Conservation (phyloP, 2,329 filamentous ascomycete species). For the Cordyceps pruinosa region DNA sequence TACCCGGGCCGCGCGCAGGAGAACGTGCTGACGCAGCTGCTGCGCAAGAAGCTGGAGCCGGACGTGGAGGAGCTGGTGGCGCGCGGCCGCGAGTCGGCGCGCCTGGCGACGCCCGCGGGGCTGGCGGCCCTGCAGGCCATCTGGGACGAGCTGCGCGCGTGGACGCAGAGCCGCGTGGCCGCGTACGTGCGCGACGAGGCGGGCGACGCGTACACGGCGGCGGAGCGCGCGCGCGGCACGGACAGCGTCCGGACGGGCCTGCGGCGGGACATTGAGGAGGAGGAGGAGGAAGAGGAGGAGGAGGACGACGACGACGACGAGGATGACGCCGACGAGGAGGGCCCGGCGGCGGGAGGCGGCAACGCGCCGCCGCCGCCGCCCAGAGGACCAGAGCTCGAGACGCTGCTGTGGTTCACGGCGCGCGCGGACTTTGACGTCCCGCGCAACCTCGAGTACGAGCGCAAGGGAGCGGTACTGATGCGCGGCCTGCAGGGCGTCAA, state of each 20-base stretch:
- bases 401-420: constrained; percentile 39
- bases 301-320: constrained; percentile 51
- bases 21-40: constrained; percentile 57
- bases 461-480: constrained; percentile 25
- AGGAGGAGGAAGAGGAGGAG: constrained; percentile 49
- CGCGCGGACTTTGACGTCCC: constrained; percentile 40
- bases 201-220: constrained; percentile 61
- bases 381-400: constrained; percentile 37
- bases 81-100: constrained; percentile 47
- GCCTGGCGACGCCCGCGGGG: constrained; percentile 36
- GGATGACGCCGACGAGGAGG: constrained; percentile 46
- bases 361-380: constrained; percentile 20
- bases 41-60: constrained; percentile 80
- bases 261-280: constrained; percentile 45
- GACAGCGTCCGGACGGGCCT: constrained; percentile 69
- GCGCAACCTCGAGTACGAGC: constrained; percentile 36
- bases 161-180: constrained; percentile 34
- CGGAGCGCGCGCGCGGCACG: constrained; percentile 59
- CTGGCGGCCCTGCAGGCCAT: constrained; percentile 42
- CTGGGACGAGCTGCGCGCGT: constrained; percentile 44
- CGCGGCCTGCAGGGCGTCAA: constrained; percentile 30
- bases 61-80: constrained; percentile 67
- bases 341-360: constrained; percentile 18
- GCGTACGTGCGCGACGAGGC: constrained; percentile 38
- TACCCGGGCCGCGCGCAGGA: constrained; percentile 66